Conservation (phyloP, 225 moss, liverwort and hornwort species). For the Bryum argenteum region DNA sequence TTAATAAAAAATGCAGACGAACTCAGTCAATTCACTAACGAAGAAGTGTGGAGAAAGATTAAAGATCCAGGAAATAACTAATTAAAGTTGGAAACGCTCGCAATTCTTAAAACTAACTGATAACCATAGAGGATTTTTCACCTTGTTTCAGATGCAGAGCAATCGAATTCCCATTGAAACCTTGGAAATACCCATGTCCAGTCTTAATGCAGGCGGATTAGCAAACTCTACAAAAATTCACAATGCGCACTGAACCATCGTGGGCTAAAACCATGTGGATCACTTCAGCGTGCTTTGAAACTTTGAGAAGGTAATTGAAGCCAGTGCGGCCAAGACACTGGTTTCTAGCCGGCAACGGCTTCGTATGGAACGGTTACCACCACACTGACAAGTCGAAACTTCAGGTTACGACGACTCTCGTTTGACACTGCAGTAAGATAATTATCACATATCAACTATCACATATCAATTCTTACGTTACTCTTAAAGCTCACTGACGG, state of each 20-base stretch:
- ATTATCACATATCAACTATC: background rate
- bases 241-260: slow-evolving; percentile 13
- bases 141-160: background rate
- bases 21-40: background rate
- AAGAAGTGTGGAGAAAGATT: background rate
- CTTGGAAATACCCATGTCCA: background rate
- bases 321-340: slow-evolving; percentile 5
- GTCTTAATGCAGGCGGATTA: background rate
- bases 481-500: background rate
- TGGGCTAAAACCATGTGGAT: background rate
- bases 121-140: background rate
- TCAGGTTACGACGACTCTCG: background rate
- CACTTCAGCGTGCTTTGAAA: slow-evolving; percentile 17
- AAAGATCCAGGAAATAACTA: background rate
- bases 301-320: slow-evolving; percentile 3
- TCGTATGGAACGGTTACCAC: slow-evolving; percentile 39
- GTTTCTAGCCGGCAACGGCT: slow-evolving; percentile 31
- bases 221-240: slow-evolving; percentile 14
- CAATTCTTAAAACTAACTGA: background rate
- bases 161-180: background rate
- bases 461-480: background rate
- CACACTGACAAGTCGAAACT: background rate
- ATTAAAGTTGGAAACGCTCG: background rate
- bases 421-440: background rate
- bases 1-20: background rate